Evolutionary conservation across 2,329 filamentous ascomycete genomes (phyloP).

Genomic region (Aspergillus terreus): DNA sequence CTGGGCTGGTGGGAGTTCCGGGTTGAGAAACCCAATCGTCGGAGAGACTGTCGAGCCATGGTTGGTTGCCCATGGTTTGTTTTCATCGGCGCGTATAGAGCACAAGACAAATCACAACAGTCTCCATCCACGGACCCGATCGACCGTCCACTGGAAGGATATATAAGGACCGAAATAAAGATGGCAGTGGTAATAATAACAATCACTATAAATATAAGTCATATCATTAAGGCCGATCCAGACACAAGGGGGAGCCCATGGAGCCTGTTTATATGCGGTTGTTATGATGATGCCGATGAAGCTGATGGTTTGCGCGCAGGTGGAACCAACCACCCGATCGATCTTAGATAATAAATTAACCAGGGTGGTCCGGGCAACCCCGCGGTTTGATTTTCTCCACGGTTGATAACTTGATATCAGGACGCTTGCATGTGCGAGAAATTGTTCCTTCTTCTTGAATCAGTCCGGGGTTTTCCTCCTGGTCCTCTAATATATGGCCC

Average conservation of each 20-base stretch:
- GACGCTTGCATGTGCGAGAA: too few species aligned
- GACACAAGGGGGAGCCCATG: too few species aligned
- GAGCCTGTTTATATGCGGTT: background rate
- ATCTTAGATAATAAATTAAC: conserved; percentile 8
- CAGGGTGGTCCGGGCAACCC: conserved; percentile 22
- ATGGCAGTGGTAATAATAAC: too few species aligned
- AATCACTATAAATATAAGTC: too few species aligned
- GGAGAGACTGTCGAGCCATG: conserved; percentile 43
- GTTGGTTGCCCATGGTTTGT: conserved; percentile 32
- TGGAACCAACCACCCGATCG: conserved; percentile 3
- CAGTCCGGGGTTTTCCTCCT: too few species aligned
- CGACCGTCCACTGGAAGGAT: background rate
- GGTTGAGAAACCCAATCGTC: conserved; percentile 42
- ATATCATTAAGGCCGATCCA: too few species aligned
- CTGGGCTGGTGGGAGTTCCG: conserved; percentile 32
- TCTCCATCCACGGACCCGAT: conserved; percentile 11
- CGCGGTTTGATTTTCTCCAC: background rate
- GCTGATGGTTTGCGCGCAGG: background rate
- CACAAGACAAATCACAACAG: conserved; percentile 9
- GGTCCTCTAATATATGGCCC: too few species aligned
- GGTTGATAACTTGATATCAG: too few species aligned
- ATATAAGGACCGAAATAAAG: too few species aligned
- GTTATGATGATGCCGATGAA: background rate
- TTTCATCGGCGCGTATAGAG: conserved; percentile 16
- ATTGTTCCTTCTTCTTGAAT: too few species aligned